Conservation (phyloP, 116 monocot genomes). For the Thalassia testudinum region DNA sequence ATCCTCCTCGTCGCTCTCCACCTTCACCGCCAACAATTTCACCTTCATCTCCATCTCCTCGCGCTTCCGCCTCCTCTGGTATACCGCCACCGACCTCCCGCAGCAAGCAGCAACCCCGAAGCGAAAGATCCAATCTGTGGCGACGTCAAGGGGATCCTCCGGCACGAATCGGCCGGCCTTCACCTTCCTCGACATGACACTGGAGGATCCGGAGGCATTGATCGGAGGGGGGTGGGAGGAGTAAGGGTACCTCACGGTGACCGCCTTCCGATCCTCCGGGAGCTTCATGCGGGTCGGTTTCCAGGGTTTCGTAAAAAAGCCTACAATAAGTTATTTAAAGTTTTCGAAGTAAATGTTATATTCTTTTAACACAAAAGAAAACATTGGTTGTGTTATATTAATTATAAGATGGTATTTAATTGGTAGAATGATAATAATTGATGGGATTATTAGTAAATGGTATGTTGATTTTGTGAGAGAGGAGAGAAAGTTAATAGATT, state of each 20-base stretch:
- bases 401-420: too few relatives aligned
- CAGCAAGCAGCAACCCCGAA: too few relatives aligned
- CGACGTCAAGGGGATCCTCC: neutral
- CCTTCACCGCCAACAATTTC: constrained; percentile 1
- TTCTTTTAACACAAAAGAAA: too few relatives aligned
- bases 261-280: constrained; percentile 23
- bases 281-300: neutral
- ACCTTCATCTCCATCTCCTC: neutral
- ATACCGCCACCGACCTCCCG: constrained; percentile 19
- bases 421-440: too few relatives aligned
- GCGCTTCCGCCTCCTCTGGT: constrained; percentile 22
- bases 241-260: constrained; percentile 43
- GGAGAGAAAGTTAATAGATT: too few relatives aligned
- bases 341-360: too few relatives aligned
- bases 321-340: too few relatives aligned
- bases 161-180: constrained; percentile 23
- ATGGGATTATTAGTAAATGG: too few relatives aligned
- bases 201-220: constrained; percentile 39
- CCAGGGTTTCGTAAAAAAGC: neutral
- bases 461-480: too few relatives aligned
- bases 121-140: neutral
- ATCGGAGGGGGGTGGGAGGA: constrained; percentile 36
- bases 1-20: neutral
- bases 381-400: too few relatives aligned
- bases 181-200: constrained; percentile 60